phyloP scores from a whole-genome alignment of 2,329 filamentous ascomycete genomes.

The Pestalotiopsis sp. region DNA sequence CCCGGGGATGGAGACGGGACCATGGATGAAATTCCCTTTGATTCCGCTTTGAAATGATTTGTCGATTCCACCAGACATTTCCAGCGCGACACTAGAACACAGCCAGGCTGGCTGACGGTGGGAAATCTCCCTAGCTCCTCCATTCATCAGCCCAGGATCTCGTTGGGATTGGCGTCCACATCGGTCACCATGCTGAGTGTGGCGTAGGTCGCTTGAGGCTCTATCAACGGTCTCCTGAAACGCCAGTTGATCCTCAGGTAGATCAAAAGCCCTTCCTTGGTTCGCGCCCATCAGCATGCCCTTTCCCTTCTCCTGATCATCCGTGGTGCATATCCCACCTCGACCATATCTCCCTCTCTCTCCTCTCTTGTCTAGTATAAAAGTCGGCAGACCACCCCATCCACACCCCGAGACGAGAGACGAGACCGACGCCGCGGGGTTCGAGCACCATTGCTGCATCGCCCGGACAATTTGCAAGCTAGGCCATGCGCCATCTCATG shows the following conservation, averaged over 20 bases:
- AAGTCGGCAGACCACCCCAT: not conserved
- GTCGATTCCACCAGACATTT: not conserved
- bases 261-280: not conserved
- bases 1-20: not conserved
- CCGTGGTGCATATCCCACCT: not conserved
- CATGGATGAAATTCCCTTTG: not conserved
- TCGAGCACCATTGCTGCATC: not conserved
- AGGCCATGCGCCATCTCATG: not conserved
- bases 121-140: not conserved
- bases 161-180: not conserved
- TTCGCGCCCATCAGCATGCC: not conserved
- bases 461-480: not conserved
- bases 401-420: not conserved
- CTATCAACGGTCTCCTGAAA: slow-evolving; percentile 12
- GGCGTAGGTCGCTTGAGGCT: slow-evolving; percentile 2
- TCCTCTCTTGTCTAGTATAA: not conserved
- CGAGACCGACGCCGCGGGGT: not conserved
- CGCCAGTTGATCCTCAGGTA: slow-evolving; percentile 3
- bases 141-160: not conserved
- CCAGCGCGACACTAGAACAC: not conserved
- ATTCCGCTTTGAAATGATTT: not conserved
- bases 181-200: not conserved
- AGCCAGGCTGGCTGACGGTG: not conserved
- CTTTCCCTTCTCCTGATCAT: not conserved
- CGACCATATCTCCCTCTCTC: not conserved